phyloP scores from a whole-genome alignment of 2,329 filamentous ascomycete genomes.

The Didymella pomorum region DNA sequence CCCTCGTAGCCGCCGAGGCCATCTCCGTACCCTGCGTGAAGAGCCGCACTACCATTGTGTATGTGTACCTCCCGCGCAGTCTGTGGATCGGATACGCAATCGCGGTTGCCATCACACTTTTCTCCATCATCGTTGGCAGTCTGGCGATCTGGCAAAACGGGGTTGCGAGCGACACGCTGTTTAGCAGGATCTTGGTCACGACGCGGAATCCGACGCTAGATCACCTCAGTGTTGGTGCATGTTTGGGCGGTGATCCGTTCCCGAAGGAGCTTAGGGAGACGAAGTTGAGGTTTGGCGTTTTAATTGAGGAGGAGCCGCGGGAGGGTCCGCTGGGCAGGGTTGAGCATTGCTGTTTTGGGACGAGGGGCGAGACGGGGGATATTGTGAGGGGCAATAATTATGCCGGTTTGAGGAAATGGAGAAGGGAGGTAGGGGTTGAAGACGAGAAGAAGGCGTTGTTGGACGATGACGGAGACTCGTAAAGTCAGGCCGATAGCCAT shows the following conservation, averaged over 20 bases:
- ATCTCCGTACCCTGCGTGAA: constrained; percentile 39
- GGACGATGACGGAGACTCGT: not conserved
- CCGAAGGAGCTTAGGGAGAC: constrained; percentile 49
- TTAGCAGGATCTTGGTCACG: constrained; percentile 50
- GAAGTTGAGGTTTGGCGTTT: constrained; percentile 51
- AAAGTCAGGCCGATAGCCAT: not conserved
- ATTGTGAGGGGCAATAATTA: constrained; percentile 51
- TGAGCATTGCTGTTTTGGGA: constrained; percentile 52
- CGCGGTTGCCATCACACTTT: constrained; percentile 40
- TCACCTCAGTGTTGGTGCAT: constrained; percentile 50
- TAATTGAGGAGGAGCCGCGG: constrained; percentile 46
- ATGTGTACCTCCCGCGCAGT: constrained; percentile 40
- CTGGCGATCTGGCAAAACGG: constrained; percentile 48
- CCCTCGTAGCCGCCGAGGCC: constrained; percentile 37
- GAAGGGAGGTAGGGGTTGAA: not conserved
- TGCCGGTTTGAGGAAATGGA: constrained; percentile 40
- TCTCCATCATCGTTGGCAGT: constrained; percentile 42
- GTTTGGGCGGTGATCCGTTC: constrained; percentile 53
- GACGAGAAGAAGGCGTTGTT: constrained; percentile 17
- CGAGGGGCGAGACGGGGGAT: constrained; percentile 47
- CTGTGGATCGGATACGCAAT: constrained; percentile 51
- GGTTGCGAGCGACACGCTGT: constrained; percentile 48
- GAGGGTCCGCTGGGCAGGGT: constrained; percentile 44
- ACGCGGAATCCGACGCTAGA: constrained; percentile 51
- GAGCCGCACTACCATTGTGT: constrained; percentile 38